phyloP scores from a whole-genome alignment of 139 green algal species.

The Chlamydomonas schloesseri region DNA sequence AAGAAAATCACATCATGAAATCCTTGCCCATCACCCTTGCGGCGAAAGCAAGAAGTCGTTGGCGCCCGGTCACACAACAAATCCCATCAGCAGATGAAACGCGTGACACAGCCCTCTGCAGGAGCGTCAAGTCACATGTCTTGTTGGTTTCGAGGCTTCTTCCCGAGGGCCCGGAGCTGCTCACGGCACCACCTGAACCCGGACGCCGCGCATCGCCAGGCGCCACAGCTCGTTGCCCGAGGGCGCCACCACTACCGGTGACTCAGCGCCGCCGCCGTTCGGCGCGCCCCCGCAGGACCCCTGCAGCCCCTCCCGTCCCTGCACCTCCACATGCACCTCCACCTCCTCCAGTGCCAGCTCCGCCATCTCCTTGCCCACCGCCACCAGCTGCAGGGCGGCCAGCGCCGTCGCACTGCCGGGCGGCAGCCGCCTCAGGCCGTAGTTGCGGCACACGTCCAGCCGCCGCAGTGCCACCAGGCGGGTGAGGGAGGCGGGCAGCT shows the following conservation, averaged over 20 bases:
- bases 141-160: too few species aligned
- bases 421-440: constrained; percentile 16
- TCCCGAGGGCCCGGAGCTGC: too few species aligned
- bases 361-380: constrained; percentile 3
- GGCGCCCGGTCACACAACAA: too few species aligned
- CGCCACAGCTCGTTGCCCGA: not conserved
- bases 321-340: not conserved
- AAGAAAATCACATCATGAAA: too few species aligned
- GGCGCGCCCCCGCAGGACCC: too few species aligned
- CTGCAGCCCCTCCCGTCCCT: not conserved
- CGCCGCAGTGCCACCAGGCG: not conserved
- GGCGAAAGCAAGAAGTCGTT: too few species aligned
- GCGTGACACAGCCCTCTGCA: too few species aligned
- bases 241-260: too few species aligned
- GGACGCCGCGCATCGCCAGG: not conserved
- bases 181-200: not conserved
- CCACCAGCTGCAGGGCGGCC: not conserved
- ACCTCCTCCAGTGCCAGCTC: not conserved
- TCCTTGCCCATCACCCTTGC: too few species aligned
- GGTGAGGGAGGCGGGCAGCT: not conserved
- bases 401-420: not conserved
- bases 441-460: constrained; percentile 17
- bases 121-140: too few species aligned
- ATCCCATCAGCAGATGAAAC: too few species aligned
- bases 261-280: too few species aligned